Conservation (phyloP, 139 green algal species). For the Zygnema cylindricum region DNA sequence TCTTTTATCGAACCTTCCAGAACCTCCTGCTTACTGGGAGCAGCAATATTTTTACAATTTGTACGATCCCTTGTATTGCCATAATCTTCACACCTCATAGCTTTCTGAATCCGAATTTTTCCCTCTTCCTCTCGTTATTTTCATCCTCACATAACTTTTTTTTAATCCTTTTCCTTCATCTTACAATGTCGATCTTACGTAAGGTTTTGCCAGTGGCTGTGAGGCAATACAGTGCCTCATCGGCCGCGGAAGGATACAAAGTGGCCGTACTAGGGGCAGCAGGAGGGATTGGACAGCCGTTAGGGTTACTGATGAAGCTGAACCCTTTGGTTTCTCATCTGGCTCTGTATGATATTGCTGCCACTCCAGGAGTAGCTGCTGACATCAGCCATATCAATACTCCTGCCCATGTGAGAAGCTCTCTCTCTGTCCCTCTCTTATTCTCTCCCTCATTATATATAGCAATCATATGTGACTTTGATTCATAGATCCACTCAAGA, state of each 20-base stretch:
- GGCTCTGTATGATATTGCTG: conserved; percentile 94
- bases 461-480: too few relatives aligned
- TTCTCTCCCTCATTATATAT: too few relatives aligned
- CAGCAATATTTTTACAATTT: too few relatives aligned
- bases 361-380: conserved; percentile 89
- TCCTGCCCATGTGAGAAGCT: conserved; percentile 3
- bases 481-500: too few relatives aligned
- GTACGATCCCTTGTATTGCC: not conserved
- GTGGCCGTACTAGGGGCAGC: conserved; percentile 92
- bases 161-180: not conserved
- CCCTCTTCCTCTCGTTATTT: not conserved
- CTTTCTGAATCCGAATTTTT: not conserved
- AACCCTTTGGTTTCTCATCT: conserved; percentile 84
- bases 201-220: conserved; percentile 1
- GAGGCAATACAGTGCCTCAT: not conserved
- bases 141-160: not conserved
- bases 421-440: not conserved
- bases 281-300: conserved; percentile 94
- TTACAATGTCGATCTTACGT: conserved; percentile 25
- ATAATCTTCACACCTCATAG: not conserved
- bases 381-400: conserved; percentile 97
- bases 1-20: not conserved
- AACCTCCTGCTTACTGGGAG: not conserved
- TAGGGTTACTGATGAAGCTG: conserved; percentile 94
- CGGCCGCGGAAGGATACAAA: conserved; percentile 58